phyloP scores from a whole-genome alignment of 305 asterid genomes.

The Fraxinus albicans region DNA sequence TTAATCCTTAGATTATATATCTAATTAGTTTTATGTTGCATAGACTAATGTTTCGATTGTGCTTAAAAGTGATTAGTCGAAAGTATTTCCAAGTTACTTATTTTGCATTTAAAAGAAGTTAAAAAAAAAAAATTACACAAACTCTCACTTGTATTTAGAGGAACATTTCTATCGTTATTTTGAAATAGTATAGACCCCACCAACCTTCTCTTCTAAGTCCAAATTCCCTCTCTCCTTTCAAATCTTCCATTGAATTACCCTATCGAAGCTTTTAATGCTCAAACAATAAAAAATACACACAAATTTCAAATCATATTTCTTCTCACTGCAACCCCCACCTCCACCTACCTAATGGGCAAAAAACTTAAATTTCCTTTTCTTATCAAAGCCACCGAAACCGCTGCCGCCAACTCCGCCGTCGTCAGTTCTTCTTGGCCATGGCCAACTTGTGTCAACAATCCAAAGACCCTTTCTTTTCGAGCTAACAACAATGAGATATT shows the following conservation, averaged over 20 bases:
- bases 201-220: not conserved
- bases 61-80: not conserved
- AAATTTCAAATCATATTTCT: conserved; percentile 9
- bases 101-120: too few species aligned
- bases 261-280: conserved; percentile 10
- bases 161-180: not conserved
- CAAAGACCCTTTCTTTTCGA: conserved; percentile 59
- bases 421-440: conserved; percentile 52
- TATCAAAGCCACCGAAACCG: conserved; percentile 33
- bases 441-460: conserved; percentile 53
- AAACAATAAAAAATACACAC: not conserved
- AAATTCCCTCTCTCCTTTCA: not conserved
- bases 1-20: too few species aligned
- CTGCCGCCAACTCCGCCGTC: not conserved
- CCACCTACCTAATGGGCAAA: conserved; percentile 7
- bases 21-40: too few species aligned
- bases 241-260: not conserved
- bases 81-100: not conserved
- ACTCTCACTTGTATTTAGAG: too few species aligned
- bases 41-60: too few species aligned
- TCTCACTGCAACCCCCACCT: not conserved
- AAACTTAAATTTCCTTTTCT: conserved; percentile 41
- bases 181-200: conserved; percentile 14
- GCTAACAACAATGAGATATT: conserved; percentile 1
- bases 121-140: not conserved